A percentile compares a stretch with the other conserved stretches of the same genome.
These are phyloP conservation scores for Mycena sanguinolenta DNA, from an alignment of 768 basidiomycete species.

Conservation along the genomic window DNA sequence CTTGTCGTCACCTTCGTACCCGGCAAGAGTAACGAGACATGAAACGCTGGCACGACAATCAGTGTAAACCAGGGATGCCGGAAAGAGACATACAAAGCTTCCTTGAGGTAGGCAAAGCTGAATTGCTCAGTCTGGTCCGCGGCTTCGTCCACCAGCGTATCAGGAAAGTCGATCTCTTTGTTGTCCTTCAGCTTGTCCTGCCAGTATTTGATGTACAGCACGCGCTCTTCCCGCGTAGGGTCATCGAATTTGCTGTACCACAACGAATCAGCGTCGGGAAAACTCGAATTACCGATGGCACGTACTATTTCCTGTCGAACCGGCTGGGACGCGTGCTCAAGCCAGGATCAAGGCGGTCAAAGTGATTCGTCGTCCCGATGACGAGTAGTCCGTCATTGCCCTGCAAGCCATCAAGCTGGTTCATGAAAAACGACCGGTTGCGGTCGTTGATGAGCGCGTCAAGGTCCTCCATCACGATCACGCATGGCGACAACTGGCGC, in stretches of 20 bases:
- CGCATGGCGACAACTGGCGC: slow-evolving; percentile 76
- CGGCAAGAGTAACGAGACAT: slow-evolving; percentile 74
- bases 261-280: background rate
- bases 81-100: slow-evolving; percentile 79
- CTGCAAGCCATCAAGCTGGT: slow-evolving; percentile 85
- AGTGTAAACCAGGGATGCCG: slow-evolving; percentile 6
- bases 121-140: slow-evolving; percentile 74
- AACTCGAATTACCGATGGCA: slow-evolving; percentile 23
- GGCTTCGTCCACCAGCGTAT: slow-evolving; percentile 70
- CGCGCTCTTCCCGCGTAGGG: slow-evolving; percentile 74
- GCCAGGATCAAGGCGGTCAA: slow-evolving; percentile 83
- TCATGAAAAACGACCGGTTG: slow-evolving; percentile 91
- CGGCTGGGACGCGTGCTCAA: slow-evolving; percentile 84
- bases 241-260: slow-evolving; percentile 74
- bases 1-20: slow-evolving; percentile 61
- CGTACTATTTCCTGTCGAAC: slow-evolving; percentile 90
- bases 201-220: slow-evolving; percentile 83
- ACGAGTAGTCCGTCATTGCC: slow-evolving; percentile 85
- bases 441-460: slow-evolving; percentile 84
- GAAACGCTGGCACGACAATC: slow-evolving; percentile 66
- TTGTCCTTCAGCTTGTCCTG: slow-evolving; percentile 79
- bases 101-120: slow-evolving; percentile 91
- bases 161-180: slow-evolving; percentile 74
- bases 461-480: slow-evolving; percentile 70
- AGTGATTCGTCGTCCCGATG: slow-evolving; percentile 87